Percentiles rank a stretch among this genome's conserved stretches.
Evolutionary conservation across 352 stramenopile genomes (phyloP).

Genomic region (Blastocystis sp.): DNA sequence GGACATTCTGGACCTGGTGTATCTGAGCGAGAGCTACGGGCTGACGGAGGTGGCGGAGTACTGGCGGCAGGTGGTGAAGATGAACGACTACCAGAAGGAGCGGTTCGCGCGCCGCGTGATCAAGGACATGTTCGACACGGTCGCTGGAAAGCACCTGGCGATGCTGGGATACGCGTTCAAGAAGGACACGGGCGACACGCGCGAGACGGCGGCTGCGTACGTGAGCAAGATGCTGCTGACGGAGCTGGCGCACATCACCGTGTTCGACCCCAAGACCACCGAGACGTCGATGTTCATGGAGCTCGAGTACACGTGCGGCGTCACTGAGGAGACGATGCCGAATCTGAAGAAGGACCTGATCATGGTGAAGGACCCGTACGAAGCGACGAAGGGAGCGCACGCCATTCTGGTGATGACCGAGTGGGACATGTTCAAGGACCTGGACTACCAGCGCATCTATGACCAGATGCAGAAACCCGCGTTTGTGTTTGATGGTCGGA

Average conservation of each 20-base stretch:
- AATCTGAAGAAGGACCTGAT: slow-evolving; percentile 72
- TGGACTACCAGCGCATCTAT: slow-evolving; percentile 90
- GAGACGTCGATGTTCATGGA: slow-evolving; percentile 81
- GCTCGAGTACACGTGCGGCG: slow-evolving; percentile 74
- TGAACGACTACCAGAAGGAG: slow-evolving; percentile 99
- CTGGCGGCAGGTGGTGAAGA: slow-evolving; percentile 92
- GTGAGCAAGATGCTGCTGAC: slow-evolving; percentile 88
- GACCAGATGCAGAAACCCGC: slow-evolving; percentile 89
- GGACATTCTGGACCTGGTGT: slow-evolving; percentile 98
- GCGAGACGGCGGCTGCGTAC: slow-evolving; percentile 90
- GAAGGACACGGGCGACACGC: slow-evolving; percentile 96
- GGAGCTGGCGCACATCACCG: slow-evolving; percentile 82
- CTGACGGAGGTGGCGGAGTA: slow-evolving; percentile 93
- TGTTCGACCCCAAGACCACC: slow-evolving; percentile 92
- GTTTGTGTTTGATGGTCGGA: slow-evolving; percentile 97
- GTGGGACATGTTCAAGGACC: slow-evolving; percentile 94
- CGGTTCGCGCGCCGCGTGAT: slow-evolving; percentile 96
- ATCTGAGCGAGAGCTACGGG: slow-evolving; percentile 91
- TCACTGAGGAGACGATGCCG: slow-evolving; percentile 78
- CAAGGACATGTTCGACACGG: slow-evolving; percentile 94
- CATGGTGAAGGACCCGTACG: slow-evolving; percentile 73
- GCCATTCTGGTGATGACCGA: slow-evolving; percentile 88
- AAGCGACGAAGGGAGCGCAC: slow-evolving; percentile 79
- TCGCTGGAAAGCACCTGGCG: slow-evolving; percentile 98
- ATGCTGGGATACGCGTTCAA: slow-evolving; percentile 98